Percentiles rank a stretch among this genome's conserved stretches.
phyloP scores from a whole-genome alignment of 2,329 filamentous ascomycete species.

The Raffaelea ambrosiae region DNA sequence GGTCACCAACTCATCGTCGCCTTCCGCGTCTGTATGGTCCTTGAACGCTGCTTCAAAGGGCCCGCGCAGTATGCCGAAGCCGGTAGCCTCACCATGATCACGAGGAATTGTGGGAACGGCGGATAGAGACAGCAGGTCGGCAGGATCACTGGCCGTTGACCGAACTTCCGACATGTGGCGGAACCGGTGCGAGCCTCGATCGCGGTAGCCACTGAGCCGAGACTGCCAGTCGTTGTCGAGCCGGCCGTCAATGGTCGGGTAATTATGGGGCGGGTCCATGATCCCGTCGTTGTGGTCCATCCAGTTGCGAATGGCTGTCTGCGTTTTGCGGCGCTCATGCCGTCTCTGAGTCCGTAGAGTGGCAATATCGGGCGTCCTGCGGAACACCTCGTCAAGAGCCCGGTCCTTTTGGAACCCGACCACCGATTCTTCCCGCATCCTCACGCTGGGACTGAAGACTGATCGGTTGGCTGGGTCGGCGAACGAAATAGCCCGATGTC shows the following conservation, averaged over 20 bases:
- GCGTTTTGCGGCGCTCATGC: constrained; percentile 62
- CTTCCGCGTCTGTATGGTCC: constrained; percentile 72
- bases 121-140: constrained; percentile 46
- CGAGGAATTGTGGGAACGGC: constrained; percentile 28
- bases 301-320: constrained; percentile 80
- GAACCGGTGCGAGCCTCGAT: constrained; percentile 33
- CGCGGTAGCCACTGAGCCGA: constrained; percentile 41
- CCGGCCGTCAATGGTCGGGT: constrained; percentile 39
- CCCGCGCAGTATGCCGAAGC: constrained; percentile 12
- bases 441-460: constrained; percentile 60
- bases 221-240: constrained; percentile 37
- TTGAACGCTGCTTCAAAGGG: constrained; percentile 32
- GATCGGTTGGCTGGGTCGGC: constrained; percentile 45
- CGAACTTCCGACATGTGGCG: constrained; percentile 46
- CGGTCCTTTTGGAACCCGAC: constrained; percentile 84
- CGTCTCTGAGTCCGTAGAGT: constrained; percentile 51
- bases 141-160: constrained; percentile 56
- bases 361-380: constrained; percentile 58
- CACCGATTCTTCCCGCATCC: constrained; percentile 77
- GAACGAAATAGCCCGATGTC: constrained; percentile 45
- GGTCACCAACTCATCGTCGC: constrained; percentile 81
- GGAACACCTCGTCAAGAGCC: constrained; percentile 85
- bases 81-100: constrained; percentile 17
- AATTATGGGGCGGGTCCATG: constrained; percentile 36
- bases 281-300: constrained; percentile 64